Evolutionary conservation across 129 eudicot species (phyloP).

Genomic region (Artemisia argyi): DNA sequence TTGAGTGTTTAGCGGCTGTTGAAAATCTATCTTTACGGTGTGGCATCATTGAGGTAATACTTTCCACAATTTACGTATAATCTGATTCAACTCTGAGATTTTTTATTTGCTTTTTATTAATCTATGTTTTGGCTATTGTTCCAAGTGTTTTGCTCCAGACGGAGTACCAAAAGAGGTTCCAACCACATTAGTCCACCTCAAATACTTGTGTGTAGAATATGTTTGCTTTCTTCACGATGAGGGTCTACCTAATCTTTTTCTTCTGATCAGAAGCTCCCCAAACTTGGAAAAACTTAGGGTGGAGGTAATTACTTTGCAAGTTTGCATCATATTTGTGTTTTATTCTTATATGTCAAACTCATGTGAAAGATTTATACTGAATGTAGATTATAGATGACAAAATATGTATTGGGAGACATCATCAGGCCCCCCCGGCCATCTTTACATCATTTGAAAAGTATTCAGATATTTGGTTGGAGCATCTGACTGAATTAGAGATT

Average conservation of each 20-base stretch:
- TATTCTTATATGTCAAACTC: background rate
- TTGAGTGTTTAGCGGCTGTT: background rate
- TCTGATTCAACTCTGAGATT: background rate
- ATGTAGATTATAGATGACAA: background rate
- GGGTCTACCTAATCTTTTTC: background rate
- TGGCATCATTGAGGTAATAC: background rate
- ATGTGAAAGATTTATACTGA: background rate
- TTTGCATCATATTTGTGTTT: background rate
- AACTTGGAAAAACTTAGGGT: constrained; percentile 1
- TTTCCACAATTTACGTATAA: background rate
- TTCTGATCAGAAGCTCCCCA: background rate
- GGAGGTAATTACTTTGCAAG: background rate
- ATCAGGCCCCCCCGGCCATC: too few relatives aligned
- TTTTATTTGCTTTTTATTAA: background rate
- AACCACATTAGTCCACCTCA: background rate
- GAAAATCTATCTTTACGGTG: background rate
- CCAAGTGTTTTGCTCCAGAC: background rate
- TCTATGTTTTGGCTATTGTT: background rate
- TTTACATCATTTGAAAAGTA: background rate
- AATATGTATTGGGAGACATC: background rate
- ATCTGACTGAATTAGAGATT: constrained; percentile 15
- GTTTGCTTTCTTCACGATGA: background rate
- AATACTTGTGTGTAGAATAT: background rate
- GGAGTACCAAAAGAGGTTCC: background rate
- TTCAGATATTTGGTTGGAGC: constrained; percentile 12